Conservation (phyloP, 495 filamentous ascomycete species). For the Aspergillus sclerotiicarbonarius region DNA sequence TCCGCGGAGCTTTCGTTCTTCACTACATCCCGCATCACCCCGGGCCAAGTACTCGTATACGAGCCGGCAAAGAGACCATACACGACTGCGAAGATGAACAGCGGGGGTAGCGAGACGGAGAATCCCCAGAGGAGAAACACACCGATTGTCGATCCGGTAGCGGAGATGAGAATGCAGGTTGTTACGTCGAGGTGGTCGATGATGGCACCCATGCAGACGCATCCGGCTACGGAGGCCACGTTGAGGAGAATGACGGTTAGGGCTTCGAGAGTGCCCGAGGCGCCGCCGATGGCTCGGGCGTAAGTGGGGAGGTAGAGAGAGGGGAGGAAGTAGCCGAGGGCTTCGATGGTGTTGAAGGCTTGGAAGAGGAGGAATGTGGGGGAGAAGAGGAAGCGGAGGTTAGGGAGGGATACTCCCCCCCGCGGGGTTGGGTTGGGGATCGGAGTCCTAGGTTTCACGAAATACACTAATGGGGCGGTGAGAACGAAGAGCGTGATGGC, state of each 20-base stretch:
- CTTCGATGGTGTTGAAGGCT: slow-evolving; percentile 53
- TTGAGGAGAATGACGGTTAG: slow-evolving; percentile 50
- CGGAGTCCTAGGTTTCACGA: slow-evolving; percentile 55
- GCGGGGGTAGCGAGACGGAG: slow-evolving; percentile 39
- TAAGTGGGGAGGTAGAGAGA: slow-evolving; percentile 56
- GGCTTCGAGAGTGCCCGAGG: slow-evolving; percentile 27
- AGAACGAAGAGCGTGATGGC: slow-evolving; percentile 42
- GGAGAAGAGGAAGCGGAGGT: slow-evolving; percentile 45
- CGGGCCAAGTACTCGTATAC: slow-evolving; percentile 53
- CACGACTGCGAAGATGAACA: slow-evolving; percentile 55
- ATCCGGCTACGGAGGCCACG: slow-evolving; percentile 47
- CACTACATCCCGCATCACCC: slow-evolving; percentile 48
- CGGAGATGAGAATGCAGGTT: slow-evolving; percentile 50
- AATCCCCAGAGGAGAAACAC: slow-evolving; percentile 65
- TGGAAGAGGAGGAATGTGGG: slow-evolving; percentile 51
- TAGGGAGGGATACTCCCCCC: slow-evolving; percentile 16
- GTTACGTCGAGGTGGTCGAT: slow-evolving; percentile 53
- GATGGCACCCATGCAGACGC: slow-evolving; percentile 51
- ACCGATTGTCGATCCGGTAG: slow-evolving; percentile 46
- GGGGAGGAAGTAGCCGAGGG: slow-evolving; percentile 60
- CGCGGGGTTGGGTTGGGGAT: slow-evolving; percentile 23
- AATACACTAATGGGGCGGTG: slow-evolving; percentile 50
- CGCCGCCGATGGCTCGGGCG: slow-evolving; percentile 38
- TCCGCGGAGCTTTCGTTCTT: slow-evolving; percentile 32
- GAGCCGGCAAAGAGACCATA: slow-evolving; percentile 64